Base-by-base conservation (phyloP, 805 yeast genomes). In the Saccharomycopsis sp. region DNA sequence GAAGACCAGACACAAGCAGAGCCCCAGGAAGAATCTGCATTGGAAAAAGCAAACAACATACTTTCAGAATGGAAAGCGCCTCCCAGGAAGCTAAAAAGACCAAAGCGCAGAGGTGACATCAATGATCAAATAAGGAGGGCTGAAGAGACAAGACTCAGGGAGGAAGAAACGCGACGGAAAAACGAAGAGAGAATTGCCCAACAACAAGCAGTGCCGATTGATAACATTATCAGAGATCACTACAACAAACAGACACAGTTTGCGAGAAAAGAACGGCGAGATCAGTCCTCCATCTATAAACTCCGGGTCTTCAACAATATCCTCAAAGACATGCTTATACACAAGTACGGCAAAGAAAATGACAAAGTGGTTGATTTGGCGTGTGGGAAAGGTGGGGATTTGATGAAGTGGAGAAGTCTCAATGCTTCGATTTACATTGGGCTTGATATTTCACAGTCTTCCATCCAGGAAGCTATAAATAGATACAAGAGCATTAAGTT, bases 341-440 rank as follows among this genome's bases (percentile, higher is more conserved):
- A 80, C 42, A 82, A 80, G 50, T 78, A 68, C 59, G 75, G 80
- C 2, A 64, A 63, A 26, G 64, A 65, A 34, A 63, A 73, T 46
- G 69, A 71, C 30, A 68, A 71, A 16, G 86, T 81, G 1, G 63
- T 92, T 15, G 99, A 92, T 55, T 60, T 89, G 42, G 96, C 96
- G 12, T 88, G 97, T 61, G 99, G 99, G 10, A 94, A 92, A 58
- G 99, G 99, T 39, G 99, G 99, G 20, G 99, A 92, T 62, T 63
- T 92, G 53, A 75, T 81, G 52, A 92, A 92, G 58, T 89, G 95
- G 77, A 82, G 79, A 38, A 75, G 75, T 51, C 80, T 85, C 1
- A 65, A 73, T 16, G 72, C 85, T 2, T 69, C 74, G 17, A 88
- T 87, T 36, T 84, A 82, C 50, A 76, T 88, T 41, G 98, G 98